Evolutionary conservation across 129 eudicot genomes (phyloP).

Genomic region (carrot (Daucus carota)): DNA sequence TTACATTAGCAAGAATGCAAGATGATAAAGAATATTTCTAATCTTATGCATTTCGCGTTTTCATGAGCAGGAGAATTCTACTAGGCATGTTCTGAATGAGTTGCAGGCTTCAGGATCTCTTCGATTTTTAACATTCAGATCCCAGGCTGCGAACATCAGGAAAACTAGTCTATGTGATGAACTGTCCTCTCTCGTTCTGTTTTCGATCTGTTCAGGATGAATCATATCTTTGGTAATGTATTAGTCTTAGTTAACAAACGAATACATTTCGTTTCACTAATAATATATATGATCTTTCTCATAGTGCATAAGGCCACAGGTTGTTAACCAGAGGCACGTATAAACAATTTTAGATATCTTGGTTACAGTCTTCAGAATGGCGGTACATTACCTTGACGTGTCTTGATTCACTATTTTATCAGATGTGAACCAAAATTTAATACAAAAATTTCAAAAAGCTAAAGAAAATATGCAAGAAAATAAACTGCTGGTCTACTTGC

Average conservation of each 20-base stretch:
- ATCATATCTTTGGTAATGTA: too few species aligned
- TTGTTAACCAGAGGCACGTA: too few species aligned
- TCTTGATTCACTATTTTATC: not conserved
- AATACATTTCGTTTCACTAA: too few species aligned
- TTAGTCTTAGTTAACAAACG: too few species aligned
- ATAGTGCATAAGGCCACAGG: not conserved
- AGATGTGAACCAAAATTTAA: not conserved
- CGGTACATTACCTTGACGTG: too few species aligned
- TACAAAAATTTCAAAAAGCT: too few species aligned
- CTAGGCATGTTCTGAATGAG: not conserved
- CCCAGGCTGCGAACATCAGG: not conserved
- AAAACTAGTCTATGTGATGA: not conserved
- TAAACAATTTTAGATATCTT: too few species aligned
- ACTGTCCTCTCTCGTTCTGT: not conserved
- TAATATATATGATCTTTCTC: too few species aligned
- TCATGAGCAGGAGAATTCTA: constrained; percentile 15
- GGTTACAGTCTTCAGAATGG: too few species aligned
- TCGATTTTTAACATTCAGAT: not conserved
- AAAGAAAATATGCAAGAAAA: not conserved
- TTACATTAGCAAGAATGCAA: constrained; percentile 34
- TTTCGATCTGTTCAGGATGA: too few species aligned
- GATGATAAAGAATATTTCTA: constrained; percentile 18
- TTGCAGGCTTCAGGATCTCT: not conserved
- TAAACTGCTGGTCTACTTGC: not conserved
- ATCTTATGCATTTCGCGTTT: not conserved